These are phyloP conservation scores for Annulohypoxylon bovei DNA, from an alignment of 495 filamentous ascomycete genomes.

Conservation along the genomic window DNA sequence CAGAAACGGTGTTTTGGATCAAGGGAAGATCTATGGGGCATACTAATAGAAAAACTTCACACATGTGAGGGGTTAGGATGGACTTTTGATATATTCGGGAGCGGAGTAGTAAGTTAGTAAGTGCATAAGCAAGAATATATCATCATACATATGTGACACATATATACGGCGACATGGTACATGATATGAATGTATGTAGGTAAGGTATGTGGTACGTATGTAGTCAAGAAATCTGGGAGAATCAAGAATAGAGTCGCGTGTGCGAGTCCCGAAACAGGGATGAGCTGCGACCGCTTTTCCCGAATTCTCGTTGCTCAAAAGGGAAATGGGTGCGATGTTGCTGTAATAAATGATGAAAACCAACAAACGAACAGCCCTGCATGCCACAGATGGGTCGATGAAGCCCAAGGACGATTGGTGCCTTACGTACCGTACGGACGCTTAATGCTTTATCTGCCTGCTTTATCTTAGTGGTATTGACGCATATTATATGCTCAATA, in stretches of 20 bases:
- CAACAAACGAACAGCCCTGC: slow-evolving; percentile 6
- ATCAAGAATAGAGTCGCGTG: slow-evolving; percentile 32
- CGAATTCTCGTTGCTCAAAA: slow-evolving; percentile 27
- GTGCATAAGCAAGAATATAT: neutral
- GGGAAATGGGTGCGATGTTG: slow-evolving; percentile 27
- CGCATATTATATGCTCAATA: neutral
- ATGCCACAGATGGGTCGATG: slow-evolving; percentile 34
- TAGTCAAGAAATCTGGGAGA: neutral
- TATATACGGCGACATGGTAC: slow-evolving; percentile 2
- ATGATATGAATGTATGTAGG: neutral
- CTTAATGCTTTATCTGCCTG: neutral
- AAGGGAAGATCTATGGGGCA: slow-evolving; percentile 29
- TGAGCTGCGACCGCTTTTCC: slow-evolving; percentile 36
- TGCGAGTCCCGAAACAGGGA: slow-evolving; percentile 32
- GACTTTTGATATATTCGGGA: slow-evolving; percentile 4
- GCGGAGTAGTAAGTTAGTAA: neutral
- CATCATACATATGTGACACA: slow-evolving; percentile 1
- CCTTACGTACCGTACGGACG: slow-evolving; percentile 33
- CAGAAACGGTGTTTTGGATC: slow-evolving; percentile 20
- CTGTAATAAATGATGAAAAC: slow-evolving; percentile 31
- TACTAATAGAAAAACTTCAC: slow-evolving; percentile 6
- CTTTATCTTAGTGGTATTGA: slow-evolving; percentile 1
- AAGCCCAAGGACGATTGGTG: slow-evolving; percentile 44
- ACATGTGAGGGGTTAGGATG: slow-evolving; percentile 1
- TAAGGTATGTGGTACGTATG: neutral